A percentile compares a stretch with the other conserved stretches of the same genome.
These are phyloP conservation scores for Suillus lakei DNA, from an alignment of 768 basidiomycete genomes.

Conservation along the genomic window DNA sequence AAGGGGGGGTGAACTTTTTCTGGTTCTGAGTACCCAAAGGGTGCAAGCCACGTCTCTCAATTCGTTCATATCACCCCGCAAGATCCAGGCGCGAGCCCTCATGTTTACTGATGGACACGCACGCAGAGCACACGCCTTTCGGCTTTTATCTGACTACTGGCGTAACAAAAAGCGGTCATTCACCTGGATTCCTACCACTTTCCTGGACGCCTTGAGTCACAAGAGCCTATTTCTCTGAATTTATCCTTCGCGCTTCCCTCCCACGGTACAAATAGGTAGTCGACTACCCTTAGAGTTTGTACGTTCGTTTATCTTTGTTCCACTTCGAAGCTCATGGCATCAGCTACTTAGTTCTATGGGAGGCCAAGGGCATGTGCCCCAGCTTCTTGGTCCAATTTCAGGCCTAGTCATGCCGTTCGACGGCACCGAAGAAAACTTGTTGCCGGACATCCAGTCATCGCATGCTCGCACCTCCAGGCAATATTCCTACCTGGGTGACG, in stretches of 20 bases:
- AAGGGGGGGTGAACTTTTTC: slow-evolving; percentile 27
- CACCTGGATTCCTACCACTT: not conserved
- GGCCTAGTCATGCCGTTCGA: slow-evolving; percentile 11
- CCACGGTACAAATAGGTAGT: slow-evolving; percentile 10
- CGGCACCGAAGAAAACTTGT: slow-evolving; percentile 19
- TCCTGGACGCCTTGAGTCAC: not conserved
- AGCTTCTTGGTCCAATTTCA: not conserved
- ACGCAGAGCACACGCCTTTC: slow-evolving; percentile 28
- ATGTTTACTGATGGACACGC: slow-evolving; percentile 29
- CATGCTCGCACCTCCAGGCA: slow-evolving; percentile 16
- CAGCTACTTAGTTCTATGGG: slow-evolving; percentile 1
- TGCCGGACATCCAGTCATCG: slow-evolving; percentile 23
- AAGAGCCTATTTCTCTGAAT: not conserved
- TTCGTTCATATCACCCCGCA: slow-evolving; percentile 20
- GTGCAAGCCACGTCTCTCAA: slow-evolving; percentile 11
- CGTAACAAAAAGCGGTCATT: slow-evolving; percentile 3
- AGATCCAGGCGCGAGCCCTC: slow-evolving; percentile 28
- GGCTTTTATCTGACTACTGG: slow-evolving; percentile 34
- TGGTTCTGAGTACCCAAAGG: slow-evolving; percentile 11
- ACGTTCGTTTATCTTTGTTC: not conserved
- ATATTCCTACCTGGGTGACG: slow-evolving; percentile 20
- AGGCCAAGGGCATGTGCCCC: not conserved
- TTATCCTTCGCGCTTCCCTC: slow-evolving; percentile 1
- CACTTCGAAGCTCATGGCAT: not conserved
- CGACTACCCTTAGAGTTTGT: not conserved